Base-by-base conservation (phyloP, 306 rosid genomes). In the Gleditsia sinensis region DNA sequence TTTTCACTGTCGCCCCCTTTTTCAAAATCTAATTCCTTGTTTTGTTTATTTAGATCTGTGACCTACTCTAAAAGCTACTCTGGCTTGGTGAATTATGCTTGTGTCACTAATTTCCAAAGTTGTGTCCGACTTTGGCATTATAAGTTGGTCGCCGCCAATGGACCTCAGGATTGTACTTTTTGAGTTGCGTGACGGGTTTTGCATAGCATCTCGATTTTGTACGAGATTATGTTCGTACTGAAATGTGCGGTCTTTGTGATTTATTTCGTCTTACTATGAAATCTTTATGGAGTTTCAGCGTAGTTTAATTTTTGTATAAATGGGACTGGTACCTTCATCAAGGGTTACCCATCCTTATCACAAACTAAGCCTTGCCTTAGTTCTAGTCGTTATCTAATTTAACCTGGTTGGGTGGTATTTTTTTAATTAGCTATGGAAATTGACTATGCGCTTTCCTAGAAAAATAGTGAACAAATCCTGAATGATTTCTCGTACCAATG, bases 11-110 rank as follows among this genome's bases (percentile, higher is more conserved):
- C 23, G 24, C 53, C 10, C 30, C n/a, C 16, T 69, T 70, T 25
- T 76, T 72, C 32, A 54, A 72, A 63, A 72, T 79, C 86, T 82
- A 77, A 82, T 80, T 59, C 63, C n/a, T 42, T 78, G 61, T 75
- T 85, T 69, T 69, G 45, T 55, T 85, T 85, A 71, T 82, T 58
- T 79, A 85, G 89, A 60, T 77, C 81, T 76, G 80, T 85, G 83
- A 85, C 61, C n/a, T 59, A 48, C 77, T 62, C 64, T 46, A 71
- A 66, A 69, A 70, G 81, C 82, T 67, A 53, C 74, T 67, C 48
- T 72, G 75, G 80, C 77, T 59, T 68, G 74, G 80, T 55, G 80
- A 67, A 32, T 49, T 24, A 63, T 55, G 72, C 42, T 45, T 68
- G 34, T 67, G 33, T 56, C 69, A 43, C 69, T 67, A 27, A 68